Base-by-base conservation (phyloP, 495 filamentous ascomycete species). In the Oidiodendron maius region DNA sequence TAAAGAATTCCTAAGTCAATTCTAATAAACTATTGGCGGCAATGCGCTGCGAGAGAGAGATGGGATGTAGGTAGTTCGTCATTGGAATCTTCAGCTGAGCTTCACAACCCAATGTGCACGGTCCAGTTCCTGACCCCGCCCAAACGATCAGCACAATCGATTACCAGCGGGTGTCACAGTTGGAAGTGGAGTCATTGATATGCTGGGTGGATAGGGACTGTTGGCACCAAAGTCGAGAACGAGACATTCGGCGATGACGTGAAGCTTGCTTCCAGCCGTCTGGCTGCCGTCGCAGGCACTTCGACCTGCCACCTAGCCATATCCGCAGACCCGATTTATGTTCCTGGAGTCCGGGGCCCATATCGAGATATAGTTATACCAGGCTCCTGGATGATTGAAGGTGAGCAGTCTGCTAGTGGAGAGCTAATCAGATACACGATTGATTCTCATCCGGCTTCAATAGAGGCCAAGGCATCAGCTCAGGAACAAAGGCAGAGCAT, bases 171-270 rank as follows among this genome's bases (percentile, higher is more conserved):
- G 91, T 9, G 91, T 94, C 57, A 89, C 93, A 13, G 83, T 98
- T 50, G 93, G 93, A 16, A 93, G 86, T 56, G 90, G 91, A 61
- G 93, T 98, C 32, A 98, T 98, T 53, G 93, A 98, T 98, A 98
- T 64, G 93, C 93, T 15, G 93, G 93, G 18, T 98, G 93, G 93
- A 88, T 98, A 48, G 93, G 93, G 28, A 96, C 91, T 2, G 93
- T 98, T n/a, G 91, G 93, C 42, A 89, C 93, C 12, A 96, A 96
- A 64, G 87, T 95, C 6, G 79, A 77, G 57, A 64, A 71, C 11
- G 72, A 72, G 32, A 70, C 69, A 2, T 67, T 84, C 1, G 77
- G 82, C 46, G 91, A 90, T 65, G 87, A 94, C 61, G 78, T 86
- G 21, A 76, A 83, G 1, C 91, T 96, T 65, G 91, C 89, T 13